phyloP scores from a whole-genome alignment of 2,329 filamentous ascomycete genomes.

The Tetracladium maxilliforme region DNA sequence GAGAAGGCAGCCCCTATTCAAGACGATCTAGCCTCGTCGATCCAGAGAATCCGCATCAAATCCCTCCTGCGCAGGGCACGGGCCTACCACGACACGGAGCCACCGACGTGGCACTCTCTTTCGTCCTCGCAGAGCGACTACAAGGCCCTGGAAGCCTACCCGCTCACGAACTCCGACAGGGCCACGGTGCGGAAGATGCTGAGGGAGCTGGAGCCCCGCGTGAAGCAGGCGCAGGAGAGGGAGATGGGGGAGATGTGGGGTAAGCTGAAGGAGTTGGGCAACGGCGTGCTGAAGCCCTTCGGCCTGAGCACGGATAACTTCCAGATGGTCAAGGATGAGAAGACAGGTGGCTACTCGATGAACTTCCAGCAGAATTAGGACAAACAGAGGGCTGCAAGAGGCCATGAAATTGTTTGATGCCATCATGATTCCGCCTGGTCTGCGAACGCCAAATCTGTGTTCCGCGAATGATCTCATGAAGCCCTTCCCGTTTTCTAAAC shows the following conservation, averaged over 20 bases:
- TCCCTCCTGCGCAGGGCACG: constrained; percentile 67
- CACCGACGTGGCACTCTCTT: no score
- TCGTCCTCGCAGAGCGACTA: no score
- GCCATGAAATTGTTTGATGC: no score
- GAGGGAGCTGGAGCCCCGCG: constrained; percentile 45
- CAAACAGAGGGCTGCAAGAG: no score
- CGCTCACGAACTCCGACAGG: no score
- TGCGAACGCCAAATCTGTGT: no score
- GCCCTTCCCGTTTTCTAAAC: no score
- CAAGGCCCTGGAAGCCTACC: no score
- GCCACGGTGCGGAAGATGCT: constrained; percentile 55
- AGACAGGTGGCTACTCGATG: constrained; percentile 85
- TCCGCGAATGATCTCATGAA: no score
- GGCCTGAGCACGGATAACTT: constrained; percentile 91
- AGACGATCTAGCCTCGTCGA: constrained; percentile 19
- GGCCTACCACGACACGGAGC: no score
- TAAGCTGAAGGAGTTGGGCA: constrained; percentile 82
- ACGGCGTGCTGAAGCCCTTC: constrained; percentile 85
- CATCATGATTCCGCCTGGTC: no score
- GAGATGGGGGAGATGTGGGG: constrained; percentile 98
- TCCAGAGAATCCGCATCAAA: constrained; percentile 68
- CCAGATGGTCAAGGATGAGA: constrained; percentile 82
- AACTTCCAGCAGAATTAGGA: no score
- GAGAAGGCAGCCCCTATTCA: constrained; percentile 30
- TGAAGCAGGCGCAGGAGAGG: constrained; percentile 66